Evolutionary conservation across 176 grass and related monocot genomes (phyloP).

Genomic region (Zea luxurians): DNA sequence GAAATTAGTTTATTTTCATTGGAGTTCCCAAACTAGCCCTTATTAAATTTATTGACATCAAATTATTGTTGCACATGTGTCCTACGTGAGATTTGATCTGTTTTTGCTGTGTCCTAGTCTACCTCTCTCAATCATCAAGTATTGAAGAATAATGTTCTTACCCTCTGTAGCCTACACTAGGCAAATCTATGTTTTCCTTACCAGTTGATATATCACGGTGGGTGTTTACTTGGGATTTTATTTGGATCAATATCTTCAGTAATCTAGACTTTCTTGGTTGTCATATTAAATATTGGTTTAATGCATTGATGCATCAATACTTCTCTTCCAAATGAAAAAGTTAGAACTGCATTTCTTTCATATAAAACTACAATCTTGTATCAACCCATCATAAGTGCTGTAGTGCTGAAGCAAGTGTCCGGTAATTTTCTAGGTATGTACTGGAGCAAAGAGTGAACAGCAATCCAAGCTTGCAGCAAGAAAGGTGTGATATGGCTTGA

Average conservation of each 20-base stretch:
- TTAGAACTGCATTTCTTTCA: background rate
- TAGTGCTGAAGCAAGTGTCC: background rate
- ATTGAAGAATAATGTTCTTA: background rate
- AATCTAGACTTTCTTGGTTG: background rate
- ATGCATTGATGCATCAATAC: background rate
- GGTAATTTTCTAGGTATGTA: constrained; percentile 66
- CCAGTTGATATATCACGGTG: background rate
- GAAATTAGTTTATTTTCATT: no score
- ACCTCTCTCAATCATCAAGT: background rate
- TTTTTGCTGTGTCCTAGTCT: background rate
- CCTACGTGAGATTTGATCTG: constrained; percentile 1
- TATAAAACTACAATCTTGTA: constrained; percentile 3
- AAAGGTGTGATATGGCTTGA: constrained; percentile 56
- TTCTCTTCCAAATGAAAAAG: background rate
- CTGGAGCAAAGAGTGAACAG: constrained; percentile 91
- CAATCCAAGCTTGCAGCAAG: constrained; percentile 94
- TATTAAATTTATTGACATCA: no score
- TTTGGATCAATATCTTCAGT: background rate
- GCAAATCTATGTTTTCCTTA: background rate
- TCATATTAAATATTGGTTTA: background rate
- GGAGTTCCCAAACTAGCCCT: no score
- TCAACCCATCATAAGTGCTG: background rate
- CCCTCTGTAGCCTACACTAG: background rate
- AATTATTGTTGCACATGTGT: background rate
- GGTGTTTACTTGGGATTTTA: constrained; percentile 3